A percentile compares a stretch with the other conserved stretches of the same genome.
These are phyloP conservation scores for Fusarium stilboides DNA, from an alignment of 2,329 filamentous ascomycete genomes.

Conservation along the genomic window DNA sequence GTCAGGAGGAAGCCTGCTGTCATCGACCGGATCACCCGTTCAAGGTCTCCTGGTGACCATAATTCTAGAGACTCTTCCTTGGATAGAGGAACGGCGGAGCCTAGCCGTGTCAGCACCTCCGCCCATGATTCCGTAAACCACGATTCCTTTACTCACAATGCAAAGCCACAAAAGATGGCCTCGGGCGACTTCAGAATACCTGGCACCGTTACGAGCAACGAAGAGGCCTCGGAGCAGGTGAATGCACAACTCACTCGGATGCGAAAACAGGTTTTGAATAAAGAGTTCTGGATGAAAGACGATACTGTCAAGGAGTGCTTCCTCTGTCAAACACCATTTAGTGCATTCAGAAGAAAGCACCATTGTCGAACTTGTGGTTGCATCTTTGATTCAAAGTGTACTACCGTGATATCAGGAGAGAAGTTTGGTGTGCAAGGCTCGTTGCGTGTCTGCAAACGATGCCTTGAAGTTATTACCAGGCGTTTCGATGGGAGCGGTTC, in stretches of 20 bases:
- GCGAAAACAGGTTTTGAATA: slow-evolving; percentile 89
- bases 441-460: slow-evolving; percentile 92
- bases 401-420: slow-evolving; percentile 87
- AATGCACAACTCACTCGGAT: slow-evolving; percentile 78
- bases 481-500: slow-evolving; percentile 90
- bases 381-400: slow-evolving; percentile 98
- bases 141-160: slow-evolving; percentile 67
- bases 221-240: slow-evolving; percentile 71
- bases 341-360: slow-evolving; percentile 94
- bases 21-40: slow-evolving; percentile 69
- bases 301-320: slow-evolving; percentile 99
- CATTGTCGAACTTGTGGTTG: slow-evolving; percentile 98
- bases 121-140: slow-evolving; percentile 72
- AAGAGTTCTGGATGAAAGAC: slow-evolving; percentile 99
- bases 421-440: slow-evolving; percentile 89
- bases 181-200: slow-evolving; percentile 67
- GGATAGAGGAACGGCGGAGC: slow-evolving; percentile 70
- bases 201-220: slow-evolving; percentile 67
- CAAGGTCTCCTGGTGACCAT: slow-evolving; percentile 59
- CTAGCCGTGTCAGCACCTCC: slow-evolving; percentile 71
- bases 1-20: slow-evolving; percentile 64
- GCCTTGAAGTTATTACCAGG: slow-evolving; percentile 90
- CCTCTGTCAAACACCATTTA: slow-evolving; percentile 89
- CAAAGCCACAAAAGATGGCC: slow-evolving; percentile 61
- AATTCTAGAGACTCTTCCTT: slow-evolving; percentile 72